Base-by-base conservation (phyloP, 768 basidiomycete species). In the Boletus huronensis region DNA sequence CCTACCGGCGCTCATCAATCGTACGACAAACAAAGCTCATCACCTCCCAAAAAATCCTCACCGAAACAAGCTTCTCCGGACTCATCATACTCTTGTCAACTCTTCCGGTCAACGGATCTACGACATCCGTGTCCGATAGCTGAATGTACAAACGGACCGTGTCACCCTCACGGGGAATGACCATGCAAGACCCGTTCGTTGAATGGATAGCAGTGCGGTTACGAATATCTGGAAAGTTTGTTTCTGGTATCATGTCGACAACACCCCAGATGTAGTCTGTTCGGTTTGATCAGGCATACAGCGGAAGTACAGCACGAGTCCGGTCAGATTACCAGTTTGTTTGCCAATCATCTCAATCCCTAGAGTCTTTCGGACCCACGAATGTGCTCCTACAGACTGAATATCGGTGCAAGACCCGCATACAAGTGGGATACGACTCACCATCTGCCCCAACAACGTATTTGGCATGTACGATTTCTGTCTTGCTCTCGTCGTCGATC, bases 241-340 rank as follows among this genome's bases (percentile, higher is more conserved):
- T 89, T n/a, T 83, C 78, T 0, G 85, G 85, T 25, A 81, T 62
- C 47, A 82, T 74, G 68, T 91, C 91, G 19, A 91, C 70, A 3
- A 93, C 90, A 3, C 91, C 91, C 91, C 91, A 93, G 19, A 92
- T 77, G 53, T 80, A 86, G 50, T 91, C 84, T 71, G 75, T 78
- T 43, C 17, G n/a, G 14, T 29, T 52, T 28, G 5, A 39, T 58
- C 11, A 55, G 39, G 11, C 17, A 31, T 28, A 8, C 31, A 23
- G 38, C 11, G 3, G 7, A 54, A 50, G 31, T 5, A 29, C 10
- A 44, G 5, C 17, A 45, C 11, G 48, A 32, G n/a, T 5, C 19
- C 1, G 8, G 17, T 14, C 6, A 10, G 4, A 35, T 60, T 51
- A 71, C 79, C 77, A n/a, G 73, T 78, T 60, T 72, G 73, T 61